Evolutionary conservation across 257 asterid genomes (phyloP).

Genomic region (Solanum lycopersicoides): DNA sequence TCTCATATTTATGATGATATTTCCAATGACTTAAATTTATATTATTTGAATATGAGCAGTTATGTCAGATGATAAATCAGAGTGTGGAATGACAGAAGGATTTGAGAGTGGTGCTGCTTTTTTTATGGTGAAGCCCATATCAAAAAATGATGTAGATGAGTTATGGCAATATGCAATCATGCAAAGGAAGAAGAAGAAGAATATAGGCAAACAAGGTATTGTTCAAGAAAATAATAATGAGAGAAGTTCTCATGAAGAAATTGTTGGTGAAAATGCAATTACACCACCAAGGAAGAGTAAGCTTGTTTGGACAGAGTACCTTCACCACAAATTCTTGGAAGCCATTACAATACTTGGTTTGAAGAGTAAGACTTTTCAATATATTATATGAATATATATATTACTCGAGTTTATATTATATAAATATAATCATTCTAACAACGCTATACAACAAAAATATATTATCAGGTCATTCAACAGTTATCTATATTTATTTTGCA

Average conservation of each 20-base stretch:
- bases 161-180: constrained; percentile 38
- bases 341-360: constrained; percentile 47
- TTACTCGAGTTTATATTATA: neutral
- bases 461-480: neutral
- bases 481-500: neutral
- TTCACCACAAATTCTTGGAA: constrained; percentile 52
- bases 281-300: constrained; percentile 18
- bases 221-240: neutral
- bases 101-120: constrained; percentile 31
- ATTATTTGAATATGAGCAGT: constrained; percentile 10
- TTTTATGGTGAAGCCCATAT: constrained; percentile 38
- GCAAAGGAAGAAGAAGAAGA: constrained; percentile 1
- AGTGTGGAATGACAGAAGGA: constrained; percentile 13
- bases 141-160: constrained; percentile 27
- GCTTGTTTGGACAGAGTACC: constrained; percentile 44
- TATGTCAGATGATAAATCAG: constrained; percentile 41
- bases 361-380: constrained; percentile 25
- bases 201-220: neutral
- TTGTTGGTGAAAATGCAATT: neutral
- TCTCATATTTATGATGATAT: neutral
- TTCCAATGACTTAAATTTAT: neutral
- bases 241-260: neutral
- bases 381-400: no score
- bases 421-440: neutral
- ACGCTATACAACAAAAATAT: no score